Conservation (phyloP, 108 stramenopile species). For the Pseudonitzschia pungens region DNA sequence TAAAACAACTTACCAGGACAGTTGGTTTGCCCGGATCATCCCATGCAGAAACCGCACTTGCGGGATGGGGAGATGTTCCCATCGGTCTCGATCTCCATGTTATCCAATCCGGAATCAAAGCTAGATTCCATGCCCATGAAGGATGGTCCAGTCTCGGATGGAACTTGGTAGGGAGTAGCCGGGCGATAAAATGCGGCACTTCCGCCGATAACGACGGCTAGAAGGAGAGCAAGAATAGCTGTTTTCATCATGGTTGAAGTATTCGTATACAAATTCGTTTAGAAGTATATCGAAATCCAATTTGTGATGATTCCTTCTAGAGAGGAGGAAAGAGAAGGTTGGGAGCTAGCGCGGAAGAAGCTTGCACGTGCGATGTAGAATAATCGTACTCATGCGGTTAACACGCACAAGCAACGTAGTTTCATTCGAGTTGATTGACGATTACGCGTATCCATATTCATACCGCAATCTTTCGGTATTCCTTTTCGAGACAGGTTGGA, state of each 20-base stretch:
- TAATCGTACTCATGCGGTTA: too few relatives aligned
- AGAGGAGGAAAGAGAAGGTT: too few relatives aligned
- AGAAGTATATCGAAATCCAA: too few relatives aligned
- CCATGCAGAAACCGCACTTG: conserved; percentile 83
- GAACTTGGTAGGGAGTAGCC: conserved; percentile 39
- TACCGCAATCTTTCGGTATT: too few relatives aligned
- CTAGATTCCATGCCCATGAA: not conserved
- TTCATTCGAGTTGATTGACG: too few relatives aligned
- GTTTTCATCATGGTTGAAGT: conserved; percentile 16
- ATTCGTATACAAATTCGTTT: not conserved
- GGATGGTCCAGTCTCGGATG: not conserved
- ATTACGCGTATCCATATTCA: too few relatives aligned
- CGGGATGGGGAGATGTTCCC: conserved; percentile 57
- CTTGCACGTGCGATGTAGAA: too few relatives aligned
- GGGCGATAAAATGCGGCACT: conserved; percentile 46
- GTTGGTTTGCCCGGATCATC: conserved; percentile 84
- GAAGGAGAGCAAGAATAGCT: conserved; percentile 21
- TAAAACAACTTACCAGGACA: conserved; percentile 52
- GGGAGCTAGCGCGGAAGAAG: too few relatives aligned
- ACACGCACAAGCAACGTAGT: too few relatives aligned
- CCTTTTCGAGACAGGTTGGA: too few relatives aligned
- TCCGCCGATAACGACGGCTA: conserved; percentile 33
- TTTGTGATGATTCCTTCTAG: too few relatives aligned
- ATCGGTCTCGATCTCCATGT: conserved; percentile 47
- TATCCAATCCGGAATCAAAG: conserved; percentile 43